These are phyloP conservation scores for Trapa bicornis DNA, from an alignment of 345 rosid species.

Conservation along the genomic window DNA sequence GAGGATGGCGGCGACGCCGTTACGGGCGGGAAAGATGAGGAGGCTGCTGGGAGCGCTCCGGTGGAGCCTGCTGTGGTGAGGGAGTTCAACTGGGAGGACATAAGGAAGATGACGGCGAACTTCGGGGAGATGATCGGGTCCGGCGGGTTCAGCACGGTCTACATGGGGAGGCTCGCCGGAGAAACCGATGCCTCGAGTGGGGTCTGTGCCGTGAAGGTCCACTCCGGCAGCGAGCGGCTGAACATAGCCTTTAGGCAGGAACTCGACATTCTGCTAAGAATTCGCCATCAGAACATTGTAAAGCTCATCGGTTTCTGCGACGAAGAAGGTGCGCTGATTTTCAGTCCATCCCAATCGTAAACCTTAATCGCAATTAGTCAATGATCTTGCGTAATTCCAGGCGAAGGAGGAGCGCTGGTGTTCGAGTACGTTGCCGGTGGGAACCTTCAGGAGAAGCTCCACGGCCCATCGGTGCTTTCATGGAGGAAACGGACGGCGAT, in stretches of 20 bases:
- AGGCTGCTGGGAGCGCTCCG: too few species aligned
- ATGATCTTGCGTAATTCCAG: slow-evolving; percentile 1
- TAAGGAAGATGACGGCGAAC: background rate
- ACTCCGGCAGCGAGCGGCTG: slow-evolving; percentile 44
- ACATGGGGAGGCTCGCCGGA: slow-evolving; percentile 37
- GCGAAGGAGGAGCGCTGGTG: slow-evolving; percentile 62
- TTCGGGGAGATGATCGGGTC: slow-evolving; percentile 23
- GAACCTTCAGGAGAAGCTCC: slow-evolving; percentile 61
- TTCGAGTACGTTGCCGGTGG: slow-evolving; percentile 61
- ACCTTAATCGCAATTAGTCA: too few species aligned
- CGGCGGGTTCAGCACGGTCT: slow-evolving; percentile 82
- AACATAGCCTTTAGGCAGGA: slow-evolving; percentile 55
- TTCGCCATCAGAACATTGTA: slow-evolving; percentile 58
- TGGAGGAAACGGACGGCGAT: slow-evolving; percentile 54
- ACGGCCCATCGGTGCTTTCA: slow-evolving; percentile 27
- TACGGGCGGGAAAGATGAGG: too few species aligned
- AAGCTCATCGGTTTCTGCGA: slow-evolving; percentile 66
- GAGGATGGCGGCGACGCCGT: too few species aligned
- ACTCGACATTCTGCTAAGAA: slow-evolving; percentile 53
- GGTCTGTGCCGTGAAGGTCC: slow-evolving; percentile 58
- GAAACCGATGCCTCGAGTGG: slow-evolving; percentile 13
- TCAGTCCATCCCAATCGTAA: background rate
- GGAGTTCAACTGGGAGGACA: background rate
- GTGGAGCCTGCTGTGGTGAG: background rate
- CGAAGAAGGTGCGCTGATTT: slow-evolving; percentile 31